Percentiles rank a stretch among this genome's conserved stretches.
Conservation (phyloP, 139 green algal species). For the Chlorella sp. region DNA sequence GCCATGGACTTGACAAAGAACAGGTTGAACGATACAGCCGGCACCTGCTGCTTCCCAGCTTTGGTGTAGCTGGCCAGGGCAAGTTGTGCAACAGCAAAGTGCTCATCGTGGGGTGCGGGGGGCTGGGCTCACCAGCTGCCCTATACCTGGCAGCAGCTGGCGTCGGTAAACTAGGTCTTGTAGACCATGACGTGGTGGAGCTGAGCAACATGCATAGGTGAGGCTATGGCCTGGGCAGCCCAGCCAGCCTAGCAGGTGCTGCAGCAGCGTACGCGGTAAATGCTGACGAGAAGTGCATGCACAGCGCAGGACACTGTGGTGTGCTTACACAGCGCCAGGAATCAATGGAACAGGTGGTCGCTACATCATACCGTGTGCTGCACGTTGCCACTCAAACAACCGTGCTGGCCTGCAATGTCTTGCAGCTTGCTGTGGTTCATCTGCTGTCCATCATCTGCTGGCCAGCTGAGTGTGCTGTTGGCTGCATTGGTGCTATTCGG, state of each 20-base stretch:
- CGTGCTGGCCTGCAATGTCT: background rate
- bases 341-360: background rate
- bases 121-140: slow-evolving; percentile 75
- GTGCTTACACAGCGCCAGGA: background rate
- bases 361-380: background rate
- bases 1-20: slow-evolving; percentile 49
- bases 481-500: background rate
- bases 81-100: slow-evolving; percentile 55
- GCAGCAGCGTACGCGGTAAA: too few species aligned
- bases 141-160: slow-evolving; percentile 86
- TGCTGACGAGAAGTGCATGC: too few species aligned
- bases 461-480: background rate
- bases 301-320: too few species aligned
- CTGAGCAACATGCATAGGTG: slow-evolving; percentile 83
- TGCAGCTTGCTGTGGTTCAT: background rate
- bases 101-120: slow-evolving; percentile 83
- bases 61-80: slow-evolving; percentile 71
- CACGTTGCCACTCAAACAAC: background rate
- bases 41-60: slow-evolving; percentile 77
- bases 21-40: slow-evolving; percentile 77
- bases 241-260: too few species aligned
- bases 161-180: slow-evolving; percentile 71
- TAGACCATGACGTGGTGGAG: slow-evolving; percentile 81
- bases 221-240: background rate
- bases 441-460: background rate